Conservation (phyloP, 306 rosid species). For the Carpinus fangiana region DNA sequence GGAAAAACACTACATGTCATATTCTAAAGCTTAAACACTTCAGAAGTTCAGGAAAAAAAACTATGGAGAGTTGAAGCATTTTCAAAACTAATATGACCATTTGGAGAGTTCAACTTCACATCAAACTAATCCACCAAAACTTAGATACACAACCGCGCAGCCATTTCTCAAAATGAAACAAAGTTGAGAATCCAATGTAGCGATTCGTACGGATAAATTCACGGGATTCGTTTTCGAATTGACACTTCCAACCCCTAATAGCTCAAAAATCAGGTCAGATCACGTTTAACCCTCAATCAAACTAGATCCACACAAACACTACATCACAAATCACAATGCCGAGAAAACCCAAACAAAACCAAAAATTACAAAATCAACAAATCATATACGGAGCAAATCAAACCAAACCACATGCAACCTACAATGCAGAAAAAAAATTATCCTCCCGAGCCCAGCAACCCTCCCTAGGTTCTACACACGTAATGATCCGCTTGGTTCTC, state of each 20-base stretch:
- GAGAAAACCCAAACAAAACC: neutral
- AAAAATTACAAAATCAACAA: conserved; percentile 1
- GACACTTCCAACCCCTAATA: neutral
- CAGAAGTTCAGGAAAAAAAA: neutral
- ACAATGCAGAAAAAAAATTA: neutral
- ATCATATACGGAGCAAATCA: neutral
- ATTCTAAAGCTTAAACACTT: neutral
- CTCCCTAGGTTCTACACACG: conserved; percentile 19
- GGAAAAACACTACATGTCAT: neutral
- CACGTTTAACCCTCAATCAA: neutral
- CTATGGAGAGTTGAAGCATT: neutral
- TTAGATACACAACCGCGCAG: neutral
- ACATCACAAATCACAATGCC: neutral
- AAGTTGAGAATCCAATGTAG: neutral
- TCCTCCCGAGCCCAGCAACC: conserved; percentile 1
- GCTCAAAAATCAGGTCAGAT: conserved; percentile 1
- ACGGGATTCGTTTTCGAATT: neutral
- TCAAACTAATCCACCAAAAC: conserved; percentile 4
- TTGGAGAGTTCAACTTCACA: neutral
- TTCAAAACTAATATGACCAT: neutral
- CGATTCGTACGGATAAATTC: neutral
- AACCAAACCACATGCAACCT: neutral
- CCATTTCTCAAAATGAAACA: conserved; percentile 6
- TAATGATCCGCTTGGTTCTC: conserved; percentile 12
- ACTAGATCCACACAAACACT: conserved; percentile 18